phyloP scores from a whole-genome alignment of 1,284 basidiomycete species.

The Peniophora sp. region DNA sequence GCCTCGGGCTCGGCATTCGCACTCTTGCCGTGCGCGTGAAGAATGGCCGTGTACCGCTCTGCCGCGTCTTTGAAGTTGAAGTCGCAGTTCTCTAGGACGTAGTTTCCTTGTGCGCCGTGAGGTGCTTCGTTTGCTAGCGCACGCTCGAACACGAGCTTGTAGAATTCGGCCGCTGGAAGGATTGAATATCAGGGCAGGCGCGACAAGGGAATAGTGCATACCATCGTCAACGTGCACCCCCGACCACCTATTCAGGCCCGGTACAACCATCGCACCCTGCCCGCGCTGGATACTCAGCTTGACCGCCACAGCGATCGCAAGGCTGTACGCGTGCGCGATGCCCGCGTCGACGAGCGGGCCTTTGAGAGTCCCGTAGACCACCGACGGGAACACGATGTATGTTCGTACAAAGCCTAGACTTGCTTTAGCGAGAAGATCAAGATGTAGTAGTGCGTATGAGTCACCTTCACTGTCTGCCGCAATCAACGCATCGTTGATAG shows the following conservation, averaged over 20 bases:
- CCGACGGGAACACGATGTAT: constrained; percentile 39
- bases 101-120: constrained; percentile 15
- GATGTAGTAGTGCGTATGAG: constrained; percentile 8
- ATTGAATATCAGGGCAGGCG: not conserved
- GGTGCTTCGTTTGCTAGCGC: constrained; percentile 6
- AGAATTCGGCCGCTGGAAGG: constrained; percentile 8
- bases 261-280: constrained; percentile 19
- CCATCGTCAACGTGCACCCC: constrained; percentile 38
- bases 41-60: constrained; percentile 30
- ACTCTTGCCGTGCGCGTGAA: constrained; percentile 29
- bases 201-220: constrained; percentile 11
- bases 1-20: constrained; percentile 9
- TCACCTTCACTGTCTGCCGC: constrained; percentile 26
- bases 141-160: constrained; percentile 12
- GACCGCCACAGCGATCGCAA: constrained; percentile 35
- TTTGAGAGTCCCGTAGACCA: constrained; percentile 38
- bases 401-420: constrained; percentile 31
- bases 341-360: constrained; percentile 36
- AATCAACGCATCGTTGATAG: too few species aligned
- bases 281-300: constrained; percentile 22
- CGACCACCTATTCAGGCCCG: constrained; percentile 34
- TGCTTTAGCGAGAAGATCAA: not conserved
- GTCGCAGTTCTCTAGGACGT: constrained; percentile 14
- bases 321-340: constrained; percentile 35
- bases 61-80: constrained; percentile 30